Evolutionary conservation across 2,329 filamentous ascomycete genomes (phyloP).

Genomic region (Pseudonectria foliicola): DNA sequence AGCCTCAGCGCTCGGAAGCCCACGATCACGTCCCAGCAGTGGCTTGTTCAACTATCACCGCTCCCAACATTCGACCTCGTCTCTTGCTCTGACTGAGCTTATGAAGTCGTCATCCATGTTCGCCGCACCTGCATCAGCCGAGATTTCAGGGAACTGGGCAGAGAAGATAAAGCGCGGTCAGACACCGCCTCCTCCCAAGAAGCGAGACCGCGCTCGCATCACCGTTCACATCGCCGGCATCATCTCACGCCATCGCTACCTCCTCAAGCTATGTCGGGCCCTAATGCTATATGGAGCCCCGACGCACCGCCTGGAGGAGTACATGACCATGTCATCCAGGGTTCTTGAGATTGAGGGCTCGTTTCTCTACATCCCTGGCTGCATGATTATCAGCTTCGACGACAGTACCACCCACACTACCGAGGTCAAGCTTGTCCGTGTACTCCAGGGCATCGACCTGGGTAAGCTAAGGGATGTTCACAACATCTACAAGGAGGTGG

Average conservation of each 20-base stretch:
- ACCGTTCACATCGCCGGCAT: constrained; percentile 59
- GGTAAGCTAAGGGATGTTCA: constrained; percentile 69
- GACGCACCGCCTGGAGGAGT: constrained; percentile 85
- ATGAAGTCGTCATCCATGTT: constrained; percentile 49
- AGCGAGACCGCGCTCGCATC: constrained; percentile 35
- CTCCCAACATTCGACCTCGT: constrained; percentile 35
- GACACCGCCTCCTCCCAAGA: constrained; percentile 29
- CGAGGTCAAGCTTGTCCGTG: constrained; percentile 69
- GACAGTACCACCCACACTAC: constrained; percentile 66
- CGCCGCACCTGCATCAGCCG: constrained; percentile 38
- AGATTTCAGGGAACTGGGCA: constrained; percentile 36
- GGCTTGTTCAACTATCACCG: constrained; percentile 36
- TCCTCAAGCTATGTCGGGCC: constrained; percentile 76
- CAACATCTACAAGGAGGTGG: constrained; percentile 74
- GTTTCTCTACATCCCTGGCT: constrained; percentile 83
- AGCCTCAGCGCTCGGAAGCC: no score
- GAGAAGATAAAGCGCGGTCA: constrained; percentile 37
- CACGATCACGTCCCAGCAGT: constrained; percentile 27
- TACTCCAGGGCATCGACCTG: constrained; percentile 62
- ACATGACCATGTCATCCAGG: constrained; percentile 83
- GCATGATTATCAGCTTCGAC: constrained; percentile 92
- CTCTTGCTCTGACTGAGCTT: constrained; percentile 41
- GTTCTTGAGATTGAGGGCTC: constrained; percentile 84
- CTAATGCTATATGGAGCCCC: constrained; percentile 88
- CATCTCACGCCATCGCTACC: constrained; percentile 72